Percentiles rank a stretch among this genome's conserved stretches.
Evolutionary conservation across 2,329 filamentous ascomycete species (phyloP).

Genomic region (Seiridium cupressi): DNA sequence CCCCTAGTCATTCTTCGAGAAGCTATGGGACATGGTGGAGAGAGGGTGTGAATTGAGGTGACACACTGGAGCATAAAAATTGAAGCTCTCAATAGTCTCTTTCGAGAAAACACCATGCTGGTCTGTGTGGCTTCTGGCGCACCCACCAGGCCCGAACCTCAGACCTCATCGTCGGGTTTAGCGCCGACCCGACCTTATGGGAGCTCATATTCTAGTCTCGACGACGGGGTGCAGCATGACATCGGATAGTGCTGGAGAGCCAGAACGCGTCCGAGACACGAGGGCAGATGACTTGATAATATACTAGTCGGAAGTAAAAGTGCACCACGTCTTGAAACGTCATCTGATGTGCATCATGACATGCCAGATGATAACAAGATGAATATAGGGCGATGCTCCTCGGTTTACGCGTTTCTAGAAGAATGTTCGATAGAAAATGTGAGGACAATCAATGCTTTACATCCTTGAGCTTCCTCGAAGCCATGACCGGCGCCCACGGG

Average conservation of each 20-base stretch:
- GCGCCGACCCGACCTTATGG: neutral
- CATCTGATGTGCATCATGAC: neutral
- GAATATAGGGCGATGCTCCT: neutral
- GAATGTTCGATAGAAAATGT: neutral
- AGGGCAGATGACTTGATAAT: neutral
- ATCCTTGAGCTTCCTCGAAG: neutral
- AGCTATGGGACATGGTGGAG: too few relatives aligned
- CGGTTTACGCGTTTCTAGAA: neutral
- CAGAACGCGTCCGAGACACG: neutral
- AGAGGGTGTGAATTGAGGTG: too few relatives aligned
- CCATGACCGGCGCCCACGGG: constrained; percentile 1
- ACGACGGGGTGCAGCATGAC: neutral
- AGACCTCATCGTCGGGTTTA: neutral
- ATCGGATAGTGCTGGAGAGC: neutral
- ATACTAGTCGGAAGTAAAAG: neutral
- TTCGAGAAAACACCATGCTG: neutral
- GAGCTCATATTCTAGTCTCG: neutral
- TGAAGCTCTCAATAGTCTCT: neutral
- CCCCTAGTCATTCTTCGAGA: too few relatives aligned
- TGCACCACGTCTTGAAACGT: neutral
- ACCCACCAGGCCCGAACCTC: neutral
- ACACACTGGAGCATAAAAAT: too few relatives aligned
- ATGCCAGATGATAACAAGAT: neutral
- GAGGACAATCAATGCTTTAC: neutral
- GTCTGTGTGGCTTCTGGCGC: neutral